A percentile compares a stretch with the other conserved stretches of the same genome.
Conservation (phyloP, 106 monocot species). For the Alisma plantagoaquatica region DNA sequence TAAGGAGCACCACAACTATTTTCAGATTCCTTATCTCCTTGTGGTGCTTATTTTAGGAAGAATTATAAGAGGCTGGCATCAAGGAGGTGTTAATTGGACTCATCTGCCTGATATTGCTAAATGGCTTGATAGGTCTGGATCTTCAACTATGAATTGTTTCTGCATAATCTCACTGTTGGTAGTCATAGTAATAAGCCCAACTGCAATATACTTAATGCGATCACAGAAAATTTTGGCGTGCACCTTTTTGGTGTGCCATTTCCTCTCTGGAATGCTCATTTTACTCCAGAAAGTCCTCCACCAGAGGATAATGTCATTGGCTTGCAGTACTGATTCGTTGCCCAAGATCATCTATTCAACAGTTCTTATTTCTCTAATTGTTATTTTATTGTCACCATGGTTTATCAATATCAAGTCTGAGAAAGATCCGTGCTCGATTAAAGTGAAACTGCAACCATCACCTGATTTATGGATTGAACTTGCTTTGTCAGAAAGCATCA, state of each 20-base stretch:
- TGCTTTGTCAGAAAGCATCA: conserved; percentile 15
- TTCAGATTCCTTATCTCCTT: conserved; percentile 27
- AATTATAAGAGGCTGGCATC: conserved; percentile 85
- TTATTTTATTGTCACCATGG: conserved; percentile 48
- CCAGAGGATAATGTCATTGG: not conserved
- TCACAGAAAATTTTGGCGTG: conserved; percentile 18
- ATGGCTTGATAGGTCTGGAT: conserved; percentile 50
- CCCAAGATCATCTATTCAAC: conserved; percentile 38
- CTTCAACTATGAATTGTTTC: conserved; percentile 28
- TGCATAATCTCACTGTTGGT: conserved; percentile 45
- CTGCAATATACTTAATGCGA: conserved; percentile 19
- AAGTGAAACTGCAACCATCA: conserved; percentile 3
- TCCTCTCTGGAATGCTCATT: conserved; percentile 40
- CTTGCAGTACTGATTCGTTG: conserved; percentile 28
- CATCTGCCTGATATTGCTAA: conserved; percentile 90
- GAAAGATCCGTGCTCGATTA: not conserved
- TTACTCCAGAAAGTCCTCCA: conserved; percentile 27
- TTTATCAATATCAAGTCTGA: conserved; percentile 19
- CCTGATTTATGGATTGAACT: not conserved
- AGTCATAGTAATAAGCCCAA: conserved; percentile 25
- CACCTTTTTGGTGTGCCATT: conserved; percentile 23
- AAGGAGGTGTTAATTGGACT: conserved; percentile 91
- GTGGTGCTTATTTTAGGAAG: conserved; percentile 66
- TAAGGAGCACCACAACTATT: conserved; percentile 4
- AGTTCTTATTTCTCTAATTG: conserved; percentile 23